Evolutionary conservation across 176 grass and related monocot genomes (phyloP), one percentile per base, ranked within the genome.

Genomic region (Sorghum bicolor): DNA sequence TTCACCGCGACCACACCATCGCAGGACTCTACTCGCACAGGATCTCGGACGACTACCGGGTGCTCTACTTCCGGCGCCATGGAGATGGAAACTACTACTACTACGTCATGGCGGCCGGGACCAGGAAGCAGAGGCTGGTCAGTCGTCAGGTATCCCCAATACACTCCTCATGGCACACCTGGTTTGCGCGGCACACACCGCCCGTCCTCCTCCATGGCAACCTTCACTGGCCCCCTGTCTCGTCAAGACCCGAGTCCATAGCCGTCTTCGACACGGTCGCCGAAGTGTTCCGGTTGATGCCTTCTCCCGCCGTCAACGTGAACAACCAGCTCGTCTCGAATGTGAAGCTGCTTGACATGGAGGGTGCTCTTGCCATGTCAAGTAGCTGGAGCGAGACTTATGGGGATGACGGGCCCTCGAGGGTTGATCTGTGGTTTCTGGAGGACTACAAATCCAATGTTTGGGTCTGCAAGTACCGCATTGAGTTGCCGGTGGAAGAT

Each of bases 201-300:
- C 57, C 67, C 17, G 41, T 80, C 43, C 43, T 65, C 15, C 68
- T 80, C 57, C 17, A 43, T 22, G 68, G 33, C 43, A 17, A 44
- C 41, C 58, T 86, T 22, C 69, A 86, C 53, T 86, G 84, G 84
- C 39, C 76, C 6, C 64, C 64, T 36, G 36, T 24, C 48, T 1
- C 1, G 64, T 19, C 26, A 64, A 66, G 47, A 16, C 44, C 44
- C 5, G 17, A 2, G 2, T 10, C 19, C 36, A 78, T 86, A 22
- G 9, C 36, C 66, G 67, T 79, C 67, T 86, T 86, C 39, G 39
- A 86, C 67, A 45, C 39, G 48, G 38, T 5, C 1, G 52, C 39
- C 4, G 84, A 86, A 31, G 41, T 20, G 57, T 86, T 86, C 67
- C 47, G 76, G 1, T 63, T 37, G 84, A 79, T 79, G n/a, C 15